These are phyloP conservation scores for Diaporthe ilicicola DNA, from an alignment of 2,329 filamentous ascomycete species.

Conservation along the genomic window DNA sequence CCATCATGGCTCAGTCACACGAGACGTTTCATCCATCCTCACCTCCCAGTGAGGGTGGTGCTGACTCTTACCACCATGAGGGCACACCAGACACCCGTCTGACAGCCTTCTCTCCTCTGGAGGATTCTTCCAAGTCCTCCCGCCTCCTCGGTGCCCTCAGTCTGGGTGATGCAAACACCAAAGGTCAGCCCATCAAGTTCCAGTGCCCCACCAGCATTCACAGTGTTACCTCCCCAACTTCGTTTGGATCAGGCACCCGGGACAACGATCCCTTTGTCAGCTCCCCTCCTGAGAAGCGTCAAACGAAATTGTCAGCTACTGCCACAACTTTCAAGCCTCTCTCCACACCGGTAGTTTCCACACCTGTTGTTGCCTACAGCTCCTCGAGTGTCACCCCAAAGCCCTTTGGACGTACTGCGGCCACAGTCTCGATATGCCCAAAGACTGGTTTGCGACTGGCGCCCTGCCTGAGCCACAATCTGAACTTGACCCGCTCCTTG, in stretches of 20 bases:
- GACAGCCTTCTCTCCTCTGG: slow-evolving; percentile 71
- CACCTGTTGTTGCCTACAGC: slow-evolving; percentile 36
- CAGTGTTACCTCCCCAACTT: slow-evolving; percentile 34
- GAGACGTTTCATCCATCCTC: slow-evolving; percentile 57
- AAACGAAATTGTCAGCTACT: slow-evolving; percentile 68
- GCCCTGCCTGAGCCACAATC: slow-evolving; percentile 53
- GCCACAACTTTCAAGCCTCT: slow-evolving; percentile 69
- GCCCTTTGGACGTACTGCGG: slow-evolving; percentile 17
- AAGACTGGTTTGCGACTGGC: slow-evolving; percentile 42
- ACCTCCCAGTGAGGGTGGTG: slow-evolving; percentile 60
- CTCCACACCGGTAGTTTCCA: slow-evolving; percentile 33
- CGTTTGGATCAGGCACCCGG: slow-evolving; percentile 38
- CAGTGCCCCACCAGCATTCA: slow-evolving; percentile 1
- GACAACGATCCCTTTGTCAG: slow-evolving; percentile 66
- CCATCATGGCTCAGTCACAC: slow-evolving; percentile 50
- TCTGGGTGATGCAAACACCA: slow-evolving; percentile 41
- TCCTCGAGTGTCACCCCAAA: slow-evolving; percentile 32
- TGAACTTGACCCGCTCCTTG: slow-evolving; percentile 56
- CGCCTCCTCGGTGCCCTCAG: slow-evolving; percentile 46
- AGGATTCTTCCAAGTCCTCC: slow-evolving; percentile 55
- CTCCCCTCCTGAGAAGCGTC: slow-evolving; percentile 41
- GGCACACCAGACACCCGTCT: slow-evolving; percentile 72
- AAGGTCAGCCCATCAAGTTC: slow-evolving; percentile 39
- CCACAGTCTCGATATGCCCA: slow-evolving; percentile 34
- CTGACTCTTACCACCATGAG: slow-evolving; percentile 61